These are phyloP conservation scores for Acanthamoeba lugdunensis DNA, from an alignment of 208 protist genomes.

Conservation along the genomic window DNA sequence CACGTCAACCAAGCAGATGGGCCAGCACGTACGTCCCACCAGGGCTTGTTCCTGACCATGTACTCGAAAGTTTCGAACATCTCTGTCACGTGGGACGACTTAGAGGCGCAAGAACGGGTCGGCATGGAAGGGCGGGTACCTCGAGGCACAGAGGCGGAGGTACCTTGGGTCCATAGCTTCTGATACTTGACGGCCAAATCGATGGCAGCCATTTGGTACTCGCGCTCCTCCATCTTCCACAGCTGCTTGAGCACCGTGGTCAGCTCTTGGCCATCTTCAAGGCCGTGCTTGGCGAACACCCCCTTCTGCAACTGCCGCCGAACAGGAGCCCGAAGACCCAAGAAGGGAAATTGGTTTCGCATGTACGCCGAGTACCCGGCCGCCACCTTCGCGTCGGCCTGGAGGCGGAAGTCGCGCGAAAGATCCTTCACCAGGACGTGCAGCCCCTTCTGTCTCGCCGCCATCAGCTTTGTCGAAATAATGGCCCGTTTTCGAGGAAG, in stretches of 20 bases:
- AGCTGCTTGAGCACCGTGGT: conserved; percentile 15
- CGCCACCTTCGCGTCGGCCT: background rate
- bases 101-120: background rate
- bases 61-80: conserved; percentile 49
- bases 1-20: background rate
- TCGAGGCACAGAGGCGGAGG: background rate
- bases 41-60: conserved; percentile 52
- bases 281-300: conserved; percentile 25
- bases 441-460: background rate
- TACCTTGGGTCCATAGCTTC: conserved; percentile 17
- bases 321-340: background rate
- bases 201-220: conserved; percentile 31
- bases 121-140: background rate
- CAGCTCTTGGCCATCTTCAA: background rate
- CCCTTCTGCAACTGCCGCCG: background rate
- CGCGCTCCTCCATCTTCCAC: conserved; percentile 59
- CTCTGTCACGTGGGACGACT: background rate
- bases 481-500: background rate
- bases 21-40: conserved; percentile 58
- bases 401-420: background rate
- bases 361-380: background rate
- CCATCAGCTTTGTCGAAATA: background rate
- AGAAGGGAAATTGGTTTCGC: conserved; percentile 13
- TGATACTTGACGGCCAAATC: conserved; percentile 17
- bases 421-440: conserved; percentile 23